A percentile compares a stretch with the other conserved stretches of the same genome.
phyloP scores from a whole-genome alignment of 2,329 filamentous ascomycete species.

The Claviceps lovelessii region DNA sequence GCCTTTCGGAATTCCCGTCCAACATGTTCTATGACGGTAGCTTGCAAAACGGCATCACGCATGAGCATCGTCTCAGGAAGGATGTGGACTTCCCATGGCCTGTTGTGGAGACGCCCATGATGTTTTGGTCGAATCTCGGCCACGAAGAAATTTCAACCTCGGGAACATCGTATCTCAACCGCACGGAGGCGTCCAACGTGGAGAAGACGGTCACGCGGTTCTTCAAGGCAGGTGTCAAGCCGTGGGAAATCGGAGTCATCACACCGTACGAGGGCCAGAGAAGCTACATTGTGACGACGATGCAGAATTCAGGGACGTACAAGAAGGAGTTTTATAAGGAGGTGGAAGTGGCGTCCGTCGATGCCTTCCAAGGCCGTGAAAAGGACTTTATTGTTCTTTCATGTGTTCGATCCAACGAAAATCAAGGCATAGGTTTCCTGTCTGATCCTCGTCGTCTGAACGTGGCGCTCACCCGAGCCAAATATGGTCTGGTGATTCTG shows the following conservation, averaged over 20 bases:
- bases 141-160: conserved; percentile 97
- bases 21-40: conserved; percentile 99
- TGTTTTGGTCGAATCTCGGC: conserved; percentile 98
- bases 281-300: conserved; percentile 97
- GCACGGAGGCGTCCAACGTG: conserved; percentile 91
- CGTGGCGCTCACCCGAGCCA: conserved; percentile 89
- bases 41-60: conserved; percentile 89
- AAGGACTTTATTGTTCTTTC: conserved; percentile 98
- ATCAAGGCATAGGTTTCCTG: conserved; percentile 97
- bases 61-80: conserved; percentile 70
- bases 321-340: conserved; percentile 99
- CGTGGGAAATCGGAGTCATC: conserved; percentile 88
- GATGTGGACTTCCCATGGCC: conserved; percentile 99
- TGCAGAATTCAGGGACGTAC: conserved; percentile 94
- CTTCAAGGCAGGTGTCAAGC: conserved; percentile 96
- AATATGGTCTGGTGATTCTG: conserved; percentile 90
- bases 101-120: conserved; percentile 87
- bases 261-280: conserved; percentile 97
- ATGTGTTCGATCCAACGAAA: conserved; percentile 95
- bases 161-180: conserved; percentile 94
- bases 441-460: conserved; percentile 95
- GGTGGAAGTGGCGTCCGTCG: conserved; percentile 93
- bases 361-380: conserved; percentile 96
- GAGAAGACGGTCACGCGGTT: conserved; percentile 98
- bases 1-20: conserved; percentile 89